Evolutionary conservation across 225 moss, liverwort and hornwort species (phyloP), one percentile per base, ranked within the genome.

Genomic region (Takakia lepidozioides): DNA sequence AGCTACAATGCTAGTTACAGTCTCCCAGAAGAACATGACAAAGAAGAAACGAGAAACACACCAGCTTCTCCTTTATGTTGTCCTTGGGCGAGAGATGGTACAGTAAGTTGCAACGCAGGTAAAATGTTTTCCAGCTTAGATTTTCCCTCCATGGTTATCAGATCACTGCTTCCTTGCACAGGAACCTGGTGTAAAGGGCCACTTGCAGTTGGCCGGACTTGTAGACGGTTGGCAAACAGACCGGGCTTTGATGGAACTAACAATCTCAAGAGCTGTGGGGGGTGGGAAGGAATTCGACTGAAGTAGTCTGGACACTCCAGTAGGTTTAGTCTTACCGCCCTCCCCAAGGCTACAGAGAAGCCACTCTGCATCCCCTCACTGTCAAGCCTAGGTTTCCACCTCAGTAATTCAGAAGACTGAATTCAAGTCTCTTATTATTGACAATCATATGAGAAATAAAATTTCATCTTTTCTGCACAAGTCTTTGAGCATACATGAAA

Each of bases 31-130:
- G 32, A 32, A 6, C 13, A 26, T 18, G 10, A n/a, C 21, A 14
- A 20, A 24, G 2, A 20, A 17, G 1, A 28, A 14, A 29, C 22
- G 21, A 44, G 48, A 28, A 43, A 24, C 74, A 56, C 59, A 95
- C 95, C 95, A 52, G 95, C 84, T 82, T 95, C 90, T 25, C 95
- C 95, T 76, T 95, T 95, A 25, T 87, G 84, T 15, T 67, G 79
- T 38, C 61, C 62, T n/a, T 70, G 66, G 38, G 62, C 57, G 6
- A 95, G 80, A 29, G 54, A 49, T 10, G 95, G 90, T 34, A 95
- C 87, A 39, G 90, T 60, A 23, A 36, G 43, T 19, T 66, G 67
- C 71, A 81, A 44, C 14, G 81, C 68, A 19, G 72, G 68, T 21
- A 81, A 32, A 19, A 76, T 62, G 25, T 59, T 65, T 68, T 81